Evolutionary conservation across 2,329 filamentous ascomycete genomes (phyloP).

Genomic region (Endoconidiophora polonica): DNA sequence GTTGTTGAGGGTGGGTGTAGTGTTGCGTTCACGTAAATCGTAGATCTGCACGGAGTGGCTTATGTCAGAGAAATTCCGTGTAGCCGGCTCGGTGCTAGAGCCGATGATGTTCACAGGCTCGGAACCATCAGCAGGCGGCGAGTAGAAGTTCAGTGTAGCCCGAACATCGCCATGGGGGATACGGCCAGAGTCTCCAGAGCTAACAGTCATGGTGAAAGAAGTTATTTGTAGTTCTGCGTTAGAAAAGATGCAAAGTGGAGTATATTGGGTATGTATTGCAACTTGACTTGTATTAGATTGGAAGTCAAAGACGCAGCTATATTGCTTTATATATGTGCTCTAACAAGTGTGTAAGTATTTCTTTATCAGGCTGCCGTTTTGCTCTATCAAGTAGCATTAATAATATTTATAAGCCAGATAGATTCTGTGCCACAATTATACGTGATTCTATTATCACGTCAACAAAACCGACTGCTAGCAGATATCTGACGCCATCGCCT

Average conservation of each 20-base stretch:
- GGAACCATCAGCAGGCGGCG: constrained; percentile 40
- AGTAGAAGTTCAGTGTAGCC: constrained; percentile 49
- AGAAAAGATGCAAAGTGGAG: not conserved
- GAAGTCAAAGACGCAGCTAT: too few relatives aligned
- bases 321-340: too few relatives aligned
- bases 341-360: too few relatives aligned
- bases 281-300: too few relatives aligned
- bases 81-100: constrained; percentile 39
- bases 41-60: constrained; percentile 39
- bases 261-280: not conserved
- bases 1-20: constrained; percentile 47
- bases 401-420: too few relatives aligned
- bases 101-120: constrained; percentile 49
- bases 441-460: too few relatives aligned
- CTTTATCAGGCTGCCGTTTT: too few relatives aligned
- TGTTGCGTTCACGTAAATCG: constrained; percentile 59
- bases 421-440: too few relatives aligned
- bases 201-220: not conserved
- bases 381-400: too few relatives aligned
- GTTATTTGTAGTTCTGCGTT: not conserved
- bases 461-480: too few relatives aligned
- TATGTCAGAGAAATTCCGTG: constrained; percentile 45
- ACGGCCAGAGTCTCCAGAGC: constrained; percentile 16
- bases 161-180: constrained; percentile 43
- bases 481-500: too few relatives aligned